These are phyloP conservation scores for Oropetium thomaeum DNA, from an alignment of 176 grass and related monocot species.

Conservation along the genomic window DNA sequence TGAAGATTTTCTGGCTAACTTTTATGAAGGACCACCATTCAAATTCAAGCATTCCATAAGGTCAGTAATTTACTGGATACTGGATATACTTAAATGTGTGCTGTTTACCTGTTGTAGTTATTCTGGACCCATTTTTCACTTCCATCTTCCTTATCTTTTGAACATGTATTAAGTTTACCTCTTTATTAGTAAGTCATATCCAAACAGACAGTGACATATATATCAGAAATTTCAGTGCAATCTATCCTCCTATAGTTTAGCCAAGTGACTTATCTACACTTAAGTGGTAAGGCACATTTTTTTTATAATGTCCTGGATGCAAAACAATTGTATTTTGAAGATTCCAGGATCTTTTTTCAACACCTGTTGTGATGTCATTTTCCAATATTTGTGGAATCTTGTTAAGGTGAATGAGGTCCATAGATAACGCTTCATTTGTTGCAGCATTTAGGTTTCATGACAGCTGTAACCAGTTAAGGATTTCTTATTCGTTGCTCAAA, in stretches of 20 bases:
- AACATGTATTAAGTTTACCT: background rate
- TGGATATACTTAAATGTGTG: background rate
- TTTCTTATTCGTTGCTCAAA: background rate
- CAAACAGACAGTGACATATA: background rate
- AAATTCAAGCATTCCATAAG: slow-evolving; percentile 95
- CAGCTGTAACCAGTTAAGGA: background rate
- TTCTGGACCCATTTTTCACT: slow-evolving; percentile 8
- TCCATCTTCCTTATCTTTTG: background rate
- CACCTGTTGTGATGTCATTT: background rate
- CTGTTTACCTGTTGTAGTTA: background rate
- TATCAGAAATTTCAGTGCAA: background rate
- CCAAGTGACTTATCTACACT: background rate
- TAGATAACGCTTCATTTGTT: slow-evolving; percentile 1
- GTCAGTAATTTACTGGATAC: slow-evolving; percentile 36
- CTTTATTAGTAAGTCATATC: background rate
- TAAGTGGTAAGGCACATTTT: background rate
- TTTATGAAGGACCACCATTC: slow-evolving; percentile 91
- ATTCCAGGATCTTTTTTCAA: slow-evolving; percentile 2
- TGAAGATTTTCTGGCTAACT: slow-evolving; percentile 97
- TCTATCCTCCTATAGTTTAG: background rate
- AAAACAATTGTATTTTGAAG: background rate
- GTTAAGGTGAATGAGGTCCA: background rate
- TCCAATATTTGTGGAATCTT: background rate
- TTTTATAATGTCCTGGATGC: background rate
- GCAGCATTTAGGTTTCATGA: background rate